A percentile compares a stretch with the other conserved stretches of the same genome.
Evolutionary conservation across 768 basidiomycete species (phyloP).

Genomic region (Macrolepiota dolichaula): DNA sequence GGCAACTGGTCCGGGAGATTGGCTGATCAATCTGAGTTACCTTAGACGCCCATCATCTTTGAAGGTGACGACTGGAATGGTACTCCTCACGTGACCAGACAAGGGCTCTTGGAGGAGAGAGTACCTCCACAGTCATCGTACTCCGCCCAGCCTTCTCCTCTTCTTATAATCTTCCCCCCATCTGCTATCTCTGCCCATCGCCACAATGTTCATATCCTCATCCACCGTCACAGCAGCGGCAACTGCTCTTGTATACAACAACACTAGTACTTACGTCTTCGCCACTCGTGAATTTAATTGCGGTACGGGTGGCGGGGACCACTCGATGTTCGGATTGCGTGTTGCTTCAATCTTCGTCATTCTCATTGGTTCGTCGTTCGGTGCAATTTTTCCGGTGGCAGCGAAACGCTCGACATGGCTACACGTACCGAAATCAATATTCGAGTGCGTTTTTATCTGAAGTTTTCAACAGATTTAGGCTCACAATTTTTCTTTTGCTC

Average conservation of each 20-base stretch:
- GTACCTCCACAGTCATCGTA: slow-evolving; percentile 31
- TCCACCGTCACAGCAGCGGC: slow-evolving; percentile 6
- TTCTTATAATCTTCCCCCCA: slow-evolving; percentile 14
- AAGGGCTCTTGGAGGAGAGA: slow-evolving; percentile 16
- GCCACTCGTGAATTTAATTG: slow-evolving; percentile 35
- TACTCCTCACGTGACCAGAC: slow-evolving; percentile 20
- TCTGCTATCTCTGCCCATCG: neutral
- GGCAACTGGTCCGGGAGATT: neutral
- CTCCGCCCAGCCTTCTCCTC: slow-evolving; percentile 10
- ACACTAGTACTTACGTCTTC: neutral
- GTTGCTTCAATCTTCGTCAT: slow-evolving; percentile 77
- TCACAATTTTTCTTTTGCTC: neutral
- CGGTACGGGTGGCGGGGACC: slow-evolving; percentile 48
- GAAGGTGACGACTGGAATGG: slow-evolving; percentile 23
- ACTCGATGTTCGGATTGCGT: slow-evolving; percentile 49
- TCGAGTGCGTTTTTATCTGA: slow-evolving; percentile 52
- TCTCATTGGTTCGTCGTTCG: slow-evolving; percentile 51
- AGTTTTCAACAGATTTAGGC: slow-evolving; percentile 10
- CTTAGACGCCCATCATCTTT: neutral
- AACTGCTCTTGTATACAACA: neutral
- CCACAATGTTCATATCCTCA: slow-evolving; percentile 14
- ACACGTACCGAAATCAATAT: slow-evolving; percentile 54
- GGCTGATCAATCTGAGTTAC: neutral
- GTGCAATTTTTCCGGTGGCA: slow-evolving; percentile 72
- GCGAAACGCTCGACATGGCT: slow-evolving; percentile 49